A percentile compares a stretch with the other conserved stretches of the same genome.
Conservation (phyloP, 1,284 basidiomycete species). For the Kwoniella shivajii region DNA sequence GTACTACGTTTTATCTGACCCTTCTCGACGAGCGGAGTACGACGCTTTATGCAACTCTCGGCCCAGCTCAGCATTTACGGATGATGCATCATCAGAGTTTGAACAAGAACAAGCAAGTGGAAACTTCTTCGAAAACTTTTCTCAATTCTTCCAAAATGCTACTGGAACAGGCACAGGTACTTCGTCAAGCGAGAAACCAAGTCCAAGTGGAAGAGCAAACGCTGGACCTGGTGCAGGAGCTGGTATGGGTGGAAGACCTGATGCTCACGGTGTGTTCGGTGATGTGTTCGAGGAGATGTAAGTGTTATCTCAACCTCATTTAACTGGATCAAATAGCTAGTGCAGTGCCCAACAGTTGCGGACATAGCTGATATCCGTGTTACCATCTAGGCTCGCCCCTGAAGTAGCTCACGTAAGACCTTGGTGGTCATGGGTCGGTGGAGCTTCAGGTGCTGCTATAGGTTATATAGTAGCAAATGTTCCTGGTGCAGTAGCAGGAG, state of each 20-base stretch:
- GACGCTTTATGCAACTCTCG: slow-evolving; percentile 65
- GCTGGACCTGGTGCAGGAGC: slow-evolving; percentile 11
- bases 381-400: slow-evolving; percentile 45
- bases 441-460: slow-evolving; percentile 63
- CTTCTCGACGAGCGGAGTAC: slow-evolving; percentile 75
- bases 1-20: slow-evolving; percentile 91
- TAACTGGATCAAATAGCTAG: background rate
- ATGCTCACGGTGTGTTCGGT: slow-evolving; percentile 78
- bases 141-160: slow-evolving; percentile 64
- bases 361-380: background rate
- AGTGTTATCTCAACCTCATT: slow-evolving; percentile 9
- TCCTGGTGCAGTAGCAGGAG: slow-evolving; percentile 64
- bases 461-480: slow-evolving; percentile 88
- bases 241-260: slow-evolving; percentile 57
- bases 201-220: slow-evolving; percentile 14
- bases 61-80: slow-evolving; percentile 42
- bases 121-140: slow-evolving; percentile 76
- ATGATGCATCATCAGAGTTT: slow-evolving; percentile 42
- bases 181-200: slow-evolving; percentile 20
- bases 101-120: slow-evolving; percentile 66
- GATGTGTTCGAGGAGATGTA: slow-evolving; percentile 86
- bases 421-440: slow-evolving; percentile 61
- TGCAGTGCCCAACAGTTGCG: background rate
- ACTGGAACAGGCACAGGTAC: slow-evolving; percentile 45
- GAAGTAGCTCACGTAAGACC: slow-evolving; percentile 51